A percentile compares a stretch with the other conserved stretches of the same genome.
Evolutionary conservation across 495 filamentous ascomycete species (phyloP).

Genomic region (Lentithecium fluviatile): DNA sequence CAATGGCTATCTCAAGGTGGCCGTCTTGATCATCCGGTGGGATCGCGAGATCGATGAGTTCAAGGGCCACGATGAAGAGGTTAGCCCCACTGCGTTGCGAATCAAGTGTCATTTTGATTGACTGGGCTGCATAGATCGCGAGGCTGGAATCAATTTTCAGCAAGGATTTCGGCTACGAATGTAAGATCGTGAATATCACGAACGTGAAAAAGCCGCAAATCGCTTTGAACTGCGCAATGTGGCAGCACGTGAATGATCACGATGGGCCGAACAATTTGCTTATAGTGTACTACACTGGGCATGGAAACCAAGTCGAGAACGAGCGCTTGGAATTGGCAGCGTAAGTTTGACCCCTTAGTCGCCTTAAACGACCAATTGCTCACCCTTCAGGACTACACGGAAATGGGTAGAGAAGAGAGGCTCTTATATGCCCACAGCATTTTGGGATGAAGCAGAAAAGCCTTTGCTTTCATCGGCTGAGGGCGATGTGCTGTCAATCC

Average conservation of each 20-base stretch:
- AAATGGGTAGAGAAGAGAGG: conserved; percentile 8
- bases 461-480: conserved; percentile 19
- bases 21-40: conserved; percentile 38
- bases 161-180: conserved; percentile 15
- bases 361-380: not conserved
- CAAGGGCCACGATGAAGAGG: conserved; percentile 20
- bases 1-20: conserved; percentile 33
- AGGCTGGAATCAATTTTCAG: conserved; percentile 12
- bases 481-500: conserved; percentile 35
- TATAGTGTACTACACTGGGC: conserved; percentile 41
- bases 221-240: conserved; percentile 22
- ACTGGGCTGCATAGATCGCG: conserved; percentile 5
- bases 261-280: conserved; percentile 37
- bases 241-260: conserved; percentile 22
- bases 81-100: not conserved
- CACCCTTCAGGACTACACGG: not conserved
- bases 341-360: conserved; percentile 1
- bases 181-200: conserved; percentile 17
- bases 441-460: conserved; percentile 34
- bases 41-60: conserved; percentile 33
- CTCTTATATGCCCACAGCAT: conserved; percentile 14
- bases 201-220: conserved; percentile 25
- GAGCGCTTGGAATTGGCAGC: conserved; percentile 20
- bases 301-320: conserved; percentile 26
- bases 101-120: not conserved